These are phyloP conservation scores for Hypoxylon sp. DNA, from an alignment of 2,329 filamentous ascomycete genomes.

Conservation along the genomic window DNA sequence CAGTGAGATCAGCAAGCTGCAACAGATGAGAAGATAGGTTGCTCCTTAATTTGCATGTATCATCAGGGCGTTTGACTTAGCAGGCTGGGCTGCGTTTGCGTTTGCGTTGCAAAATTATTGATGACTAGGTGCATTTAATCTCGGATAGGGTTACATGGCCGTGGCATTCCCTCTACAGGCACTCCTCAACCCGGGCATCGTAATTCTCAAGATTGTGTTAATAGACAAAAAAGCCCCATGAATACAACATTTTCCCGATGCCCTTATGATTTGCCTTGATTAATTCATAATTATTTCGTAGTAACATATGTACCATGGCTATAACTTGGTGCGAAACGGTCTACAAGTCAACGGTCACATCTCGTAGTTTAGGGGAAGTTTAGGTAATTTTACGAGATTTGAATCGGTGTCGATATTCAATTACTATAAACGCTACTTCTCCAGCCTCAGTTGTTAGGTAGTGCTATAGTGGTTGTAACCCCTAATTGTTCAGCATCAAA, in stretches of 20 bases:
- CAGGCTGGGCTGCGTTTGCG: slow-evolving; percentile 10
- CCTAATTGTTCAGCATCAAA: too few relatives aligned
- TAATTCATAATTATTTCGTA: too few relatives aligned
- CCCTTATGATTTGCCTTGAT: background rate
- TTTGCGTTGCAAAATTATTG: slow-evolving; percentile 16
- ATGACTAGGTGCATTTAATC: slow-evolving; percentile 7
- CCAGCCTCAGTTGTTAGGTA: too few relatives aligned
- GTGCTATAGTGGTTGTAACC: too few relatives aligned
- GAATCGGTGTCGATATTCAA: too few relatives aligned
- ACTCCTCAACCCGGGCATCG: background rate
- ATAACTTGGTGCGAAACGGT: too few relatives aligned
- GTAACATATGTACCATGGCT: too few relatives aligned
- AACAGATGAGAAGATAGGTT: slow-evolving; percentile 52
- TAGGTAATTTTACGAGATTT: too few relatives aligned
- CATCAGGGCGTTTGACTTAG: slow-evolving; percentile 27
- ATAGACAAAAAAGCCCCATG: slow-evolving; percentile 7
- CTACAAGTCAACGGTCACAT: too few relatives aligned
- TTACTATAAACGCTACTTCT: too few relatives aligned
- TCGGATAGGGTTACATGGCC: slow-evolving; percentile 12
- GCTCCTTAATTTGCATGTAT: slow-evolving; percentile 25
- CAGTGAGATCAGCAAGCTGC: slow-evolving; percentile 74
- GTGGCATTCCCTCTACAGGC: background rate
- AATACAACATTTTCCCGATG: background rate
- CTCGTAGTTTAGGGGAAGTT: too few relatives aligned
- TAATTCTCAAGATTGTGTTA: slow-evolving; percentile 7